Conservation (phyloP, 768 basidiomycete species). For the Pleurotus ostreatus region DNA sequence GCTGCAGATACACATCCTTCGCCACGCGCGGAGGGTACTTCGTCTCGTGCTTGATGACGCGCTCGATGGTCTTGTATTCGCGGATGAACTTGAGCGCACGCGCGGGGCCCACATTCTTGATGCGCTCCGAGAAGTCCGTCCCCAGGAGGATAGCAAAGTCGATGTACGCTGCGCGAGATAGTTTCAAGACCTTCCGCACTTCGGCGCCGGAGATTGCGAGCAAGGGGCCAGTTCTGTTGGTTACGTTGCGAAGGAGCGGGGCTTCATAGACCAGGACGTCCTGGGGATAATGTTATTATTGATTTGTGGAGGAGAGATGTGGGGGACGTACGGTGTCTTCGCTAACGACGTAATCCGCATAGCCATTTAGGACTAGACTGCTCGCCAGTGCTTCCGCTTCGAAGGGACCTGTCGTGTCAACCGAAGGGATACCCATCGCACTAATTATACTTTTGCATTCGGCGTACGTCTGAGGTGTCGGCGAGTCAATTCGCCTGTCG, state of each 20-base stretch:
- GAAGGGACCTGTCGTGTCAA: constrained; percentile 62
- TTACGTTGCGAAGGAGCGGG: constrained; percentile 76
- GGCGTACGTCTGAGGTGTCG: constrained; percentile 61
- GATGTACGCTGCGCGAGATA: constrained; percentile 58
- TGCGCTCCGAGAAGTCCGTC: constrained; percentile 86
- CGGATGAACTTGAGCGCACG: constrained; percentile 76
- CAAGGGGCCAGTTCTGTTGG: constrained; percentile 56
- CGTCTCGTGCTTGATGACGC: constrained; percentile 47
- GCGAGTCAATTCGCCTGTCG: constrained; percentile 53
- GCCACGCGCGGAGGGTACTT: constrained; percentile 50
- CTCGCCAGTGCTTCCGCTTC: constrained; percentile 89
- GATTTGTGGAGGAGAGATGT: constrained; percentile 1
- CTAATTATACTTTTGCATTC: constrained; percentile 65
- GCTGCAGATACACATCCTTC: constrained; percentile 51
- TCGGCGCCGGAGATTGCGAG: constrained; percentile 59
- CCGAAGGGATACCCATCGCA: constrained; percentile 81
- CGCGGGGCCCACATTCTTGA: constrained; percentile 75
- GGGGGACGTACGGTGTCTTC: constrained; percentile 73
- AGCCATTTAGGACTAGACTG: constrained; percentile 66
- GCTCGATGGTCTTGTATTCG: constrained; percentile 69
- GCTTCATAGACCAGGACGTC: constrained; percentile 83
- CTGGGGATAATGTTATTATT: constrained; percentile 27
- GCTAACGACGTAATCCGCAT: constrained; percentile 84
- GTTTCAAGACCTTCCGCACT: constrained; percentile 52
- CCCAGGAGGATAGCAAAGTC: constrained; percentile 88